These are phyloP conservation scores for Cocos nucifera DNA, from an alignment of 176 grass and related monocot genomes.

Conservation along the genomic window DNA sequence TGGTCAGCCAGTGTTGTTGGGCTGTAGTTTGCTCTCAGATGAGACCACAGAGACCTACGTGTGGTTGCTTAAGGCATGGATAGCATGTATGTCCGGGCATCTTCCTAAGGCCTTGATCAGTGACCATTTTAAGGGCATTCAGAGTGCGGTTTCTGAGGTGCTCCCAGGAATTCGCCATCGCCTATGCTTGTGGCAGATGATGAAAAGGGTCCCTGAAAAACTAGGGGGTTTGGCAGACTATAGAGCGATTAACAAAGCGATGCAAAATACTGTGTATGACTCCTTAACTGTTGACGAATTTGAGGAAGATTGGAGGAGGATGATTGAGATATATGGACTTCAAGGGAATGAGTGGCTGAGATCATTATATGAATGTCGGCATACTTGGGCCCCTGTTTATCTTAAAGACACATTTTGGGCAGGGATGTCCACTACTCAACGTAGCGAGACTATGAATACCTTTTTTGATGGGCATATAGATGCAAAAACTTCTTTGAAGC, in stretches of 20 bases:
- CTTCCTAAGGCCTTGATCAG: slow-evolving; percentile 24
- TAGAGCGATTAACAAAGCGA: slow-evolving; percentile 63
- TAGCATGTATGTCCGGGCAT: slow-evolving; percentile 20
- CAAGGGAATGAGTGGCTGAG: slow-evolving; percentile 75
- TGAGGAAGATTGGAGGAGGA: slow-evolving; percentile 68
- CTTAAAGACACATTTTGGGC: slow-evolving; percentile 89
- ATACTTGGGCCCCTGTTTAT: slow-evolving; percentile 81
- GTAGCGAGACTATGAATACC: slow-evolving; percentile 50
- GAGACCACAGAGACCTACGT: slow-evolving; percentile 21
- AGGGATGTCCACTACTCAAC: slow-evolving; percentile 79
- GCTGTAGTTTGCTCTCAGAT: slow-evolving; percentile 74
- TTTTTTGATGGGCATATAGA: slow-evolving; percentile 91
- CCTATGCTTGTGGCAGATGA: slow-evolving; percentile 81
- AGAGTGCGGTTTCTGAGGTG: slow-evolving; percentile 41
- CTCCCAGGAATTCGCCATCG: slow-evolving; percentile 68
- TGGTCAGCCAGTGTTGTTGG: slow-evolving; percentile 69
- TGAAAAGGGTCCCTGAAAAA: slow-evolving; percentile 59
- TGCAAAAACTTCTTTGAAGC: slow-evolving; percentile 73
- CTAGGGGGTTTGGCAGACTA: slow-evolving; percentile 70
- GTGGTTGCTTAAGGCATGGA: slow-evolving; percentile 27
- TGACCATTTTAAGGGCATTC: slow-evolving; percentile 22
- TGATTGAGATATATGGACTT: slow-evolving; percentile 59
- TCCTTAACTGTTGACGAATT: slow-evolving; percentile 71
- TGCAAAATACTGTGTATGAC: slow-evolving; percentile 85
- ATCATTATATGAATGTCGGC: slow-evolving; percentile 69